Conservation (phyloP, 2,329 filamentous ascomycete species). For the Magnaporthiopsis poae region DNA sequence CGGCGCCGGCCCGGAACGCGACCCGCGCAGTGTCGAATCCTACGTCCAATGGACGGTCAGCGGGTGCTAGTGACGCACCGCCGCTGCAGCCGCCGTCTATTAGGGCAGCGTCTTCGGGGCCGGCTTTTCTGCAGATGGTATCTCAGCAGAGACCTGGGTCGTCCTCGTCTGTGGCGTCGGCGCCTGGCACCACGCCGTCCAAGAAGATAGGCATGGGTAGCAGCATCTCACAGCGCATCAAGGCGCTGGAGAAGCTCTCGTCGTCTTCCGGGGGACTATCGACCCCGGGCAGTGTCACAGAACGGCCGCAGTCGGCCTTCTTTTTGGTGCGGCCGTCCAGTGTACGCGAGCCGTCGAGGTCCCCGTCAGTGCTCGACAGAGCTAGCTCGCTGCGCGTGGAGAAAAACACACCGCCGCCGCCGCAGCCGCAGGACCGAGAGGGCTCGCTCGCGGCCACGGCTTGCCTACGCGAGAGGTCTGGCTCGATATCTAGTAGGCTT, state of each 20-base stretch:
- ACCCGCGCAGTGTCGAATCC: conserved; percentile 40
- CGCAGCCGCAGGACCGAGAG: conserved; percentile 36
- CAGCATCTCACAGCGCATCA: conserved; percentile 88
- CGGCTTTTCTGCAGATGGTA: conserved; percentile 45
- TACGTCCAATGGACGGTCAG: conserved; percentile 17
- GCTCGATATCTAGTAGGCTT: conserved; percentile 45
- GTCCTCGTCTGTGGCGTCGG: conserved; percentile 16
- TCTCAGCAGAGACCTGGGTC: conserved; percentile 32
- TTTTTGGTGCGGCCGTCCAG: conserved; percentile 41
- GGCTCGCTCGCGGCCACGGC: conserved; percentile 15
- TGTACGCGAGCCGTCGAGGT: conserved; percentile 31
- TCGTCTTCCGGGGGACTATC: neutral
- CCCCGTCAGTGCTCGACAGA: conserved; percentile 36
- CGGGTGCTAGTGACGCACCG: conserved; percentile 24
- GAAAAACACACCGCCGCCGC: conserved; percentile 25
- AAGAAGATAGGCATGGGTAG: conserved; percentile 79
- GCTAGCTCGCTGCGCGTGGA: conserved; percentile 28
- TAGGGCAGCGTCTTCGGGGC: conserved; percentile 47
- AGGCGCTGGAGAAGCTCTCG: conserved; percentile 75
- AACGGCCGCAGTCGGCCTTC: conserved; percentile 43
- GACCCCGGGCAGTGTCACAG: conserved; percentile 17
- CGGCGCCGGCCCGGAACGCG: neutral
- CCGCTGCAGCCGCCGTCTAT: conserved; percentile 36
- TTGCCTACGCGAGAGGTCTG: conserved; percentile 36
- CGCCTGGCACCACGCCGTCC: conserved; percentile 39